Evolutionary conservation across 352 stramenopile genomes (phyloP), one percentile per base, ranked within the genome.

Genomic region (Blastocystis sp.): DNA sequence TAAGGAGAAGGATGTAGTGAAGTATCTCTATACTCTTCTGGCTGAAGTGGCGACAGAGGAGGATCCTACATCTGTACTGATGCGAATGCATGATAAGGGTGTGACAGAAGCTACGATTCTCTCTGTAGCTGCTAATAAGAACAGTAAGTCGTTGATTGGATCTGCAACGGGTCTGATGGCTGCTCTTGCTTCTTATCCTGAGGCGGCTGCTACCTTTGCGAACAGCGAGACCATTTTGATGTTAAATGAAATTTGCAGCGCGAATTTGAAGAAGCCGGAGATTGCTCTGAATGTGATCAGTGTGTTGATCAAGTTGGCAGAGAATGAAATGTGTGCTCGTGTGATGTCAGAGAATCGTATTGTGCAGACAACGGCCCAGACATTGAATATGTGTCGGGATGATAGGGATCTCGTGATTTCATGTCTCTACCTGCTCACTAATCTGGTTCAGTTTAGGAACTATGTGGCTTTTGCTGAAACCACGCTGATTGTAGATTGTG

Each of bases 221-320:
- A 83, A 39, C 16, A 39, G 21, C 32, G 71, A 83, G 7, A 83
- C 71, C 32, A 83, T 83, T 63, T 1, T 83, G 21, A 83, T 83
- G 71, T 56, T 83, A 49, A 83, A 83, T 56, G 21, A 37, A 4
- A 83, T 83, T 54, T 83, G 71, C 32, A 19, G 51, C 32, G 27
- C 46, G 11, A 83, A 83, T 43, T 43, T 83, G 71, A 65, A 83
- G 71, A 65, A 67, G 71, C 71, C 71, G 5, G 71, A 83, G 71
- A 63, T 83, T 32, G 51, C 71, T 21, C 49, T 83, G 71, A 83
- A 83, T 42, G 71, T 83, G 71, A 83, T 83, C 71, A 83, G 71
- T 56, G 71, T 83, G 29, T 37, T 83, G 27, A 83, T 83, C 49
- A 83, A 83, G 71, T 27, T 83, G 71, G 71, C 71, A 37, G 71